These are phyloP conservation scores for Rhodotorula sp. DNA, from an alignment of 1,284 basidiomycete species.

Conservation along the genomic window DNA sequence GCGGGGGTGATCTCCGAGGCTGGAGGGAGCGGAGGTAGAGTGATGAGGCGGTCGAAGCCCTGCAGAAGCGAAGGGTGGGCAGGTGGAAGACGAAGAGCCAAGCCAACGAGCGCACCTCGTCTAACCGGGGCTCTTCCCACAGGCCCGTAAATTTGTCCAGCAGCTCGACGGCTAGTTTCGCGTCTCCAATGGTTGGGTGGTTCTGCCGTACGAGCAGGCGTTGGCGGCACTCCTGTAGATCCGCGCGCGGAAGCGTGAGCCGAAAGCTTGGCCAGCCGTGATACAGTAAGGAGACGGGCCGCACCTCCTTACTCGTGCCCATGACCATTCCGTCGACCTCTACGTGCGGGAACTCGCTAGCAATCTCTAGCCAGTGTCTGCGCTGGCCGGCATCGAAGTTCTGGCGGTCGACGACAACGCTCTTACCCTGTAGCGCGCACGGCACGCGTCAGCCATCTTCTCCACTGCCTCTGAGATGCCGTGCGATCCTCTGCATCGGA, in stretches of 20 bases:
- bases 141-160: constrained; percentile 39
- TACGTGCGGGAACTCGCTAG: constrained; percentile 26
- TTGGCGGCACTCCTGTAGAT: constrained; percentile 30
- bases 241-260: neutral
- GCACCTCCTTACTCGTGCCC: constrained; percentile 29
- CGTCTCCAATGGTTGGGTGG: constrained; percentile 44
- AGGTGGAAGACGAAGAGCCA: neutral
- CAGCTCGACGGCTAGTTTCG: constrained; percentile 38
- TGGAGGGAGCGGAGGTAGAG: constrained; percentile 36
- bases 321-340: constrained; percentile 42
- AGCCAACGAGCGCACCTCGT: constrained; percentile 35
- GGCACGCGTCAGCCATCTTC: neutral
- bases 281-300: neutral
- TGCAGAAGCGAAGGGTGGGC: constrained; percentile 6
- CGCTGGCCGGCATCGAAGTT: constrained; percentile 45
- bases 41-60: constrained; percentile 44
- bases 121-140: constrained; percentile 30
- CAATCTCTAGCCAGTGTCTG: constrained; percentile 42
- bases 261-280: neutral
- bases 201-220: constrained; percentile 26
- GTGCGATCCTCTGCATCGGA: too few species aligned
- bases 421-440: constrained; percentile 20
- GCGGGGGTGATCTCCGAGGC: constrained; percentile 23
- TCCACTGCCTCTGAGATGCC: neutral
- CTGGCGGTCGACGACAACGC: constrained; percentile 45